Evolutionary conservation across 331 rosid genomes (phyloP).

Genomic region (Cydonia oblonga): DNA sequence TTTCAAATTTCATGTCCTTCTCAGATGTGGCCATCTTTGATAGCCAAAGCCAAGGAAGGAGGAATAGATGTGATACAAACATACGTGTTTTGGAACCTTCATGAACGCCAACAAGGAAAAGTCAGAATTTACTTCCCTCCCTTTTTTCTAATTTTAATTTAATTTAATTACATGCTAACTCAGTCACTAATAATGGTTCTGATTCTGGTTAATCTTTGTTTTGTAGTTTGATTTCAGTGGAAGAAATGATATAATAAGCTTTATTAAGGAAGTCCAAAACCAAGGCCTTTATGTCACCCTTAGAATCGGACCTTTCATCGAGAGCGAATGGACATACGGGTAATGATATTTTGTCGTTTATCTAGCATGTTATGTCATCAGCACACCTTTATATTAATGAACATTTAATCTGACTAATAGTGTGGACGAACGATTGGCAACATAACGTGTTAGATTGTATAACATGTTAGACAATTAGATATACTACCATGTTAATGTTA

Average conservation of each 20-base stretch:
- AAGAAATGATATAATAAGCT: conserved; percentile 51
- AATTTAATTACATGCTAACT: not conserved
- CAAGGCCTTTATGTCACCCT: conserved; percentile 70
- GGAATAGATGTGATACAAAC: conserved; percentile 80
- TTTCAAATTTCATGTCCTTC: not conserved
- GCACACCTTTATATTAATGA: no score
- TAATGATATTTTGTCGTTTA: not conserved
- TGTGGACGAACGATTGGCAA: no score
- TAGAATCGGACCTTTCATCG: conserved; percentile 84
- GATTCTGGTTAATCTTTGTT: not conserved
- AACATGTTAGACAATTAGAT: not conserved
- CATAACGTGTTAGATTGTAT: no score
- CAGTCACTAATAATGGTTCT: not conserved
- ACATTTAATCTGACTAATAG: no score
- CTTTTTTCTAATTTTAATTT: not conserved
- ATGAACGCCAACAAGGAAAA: conserved; percentile 62
- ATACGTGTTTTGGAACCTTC: conserved; percentile 90
- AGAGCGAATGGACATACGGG: conserved; percentile 84
- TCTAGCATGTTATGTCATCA: no score
- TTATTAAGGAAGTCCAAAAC: conserved; percentile 61
- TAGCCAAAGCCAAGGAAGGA: conserved; percentile 76
- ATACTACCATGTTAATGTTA: not conserved
- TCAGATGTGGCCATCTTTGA: conserved; percentile 83
- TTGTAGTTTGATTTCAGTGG: conserved; percentile 65
- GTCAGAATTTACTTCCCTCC: conserved; percentile 15